Conservation (phyloP, 176 grass and related monocot species). For the Eremochloa ophiuroides region DNA sequence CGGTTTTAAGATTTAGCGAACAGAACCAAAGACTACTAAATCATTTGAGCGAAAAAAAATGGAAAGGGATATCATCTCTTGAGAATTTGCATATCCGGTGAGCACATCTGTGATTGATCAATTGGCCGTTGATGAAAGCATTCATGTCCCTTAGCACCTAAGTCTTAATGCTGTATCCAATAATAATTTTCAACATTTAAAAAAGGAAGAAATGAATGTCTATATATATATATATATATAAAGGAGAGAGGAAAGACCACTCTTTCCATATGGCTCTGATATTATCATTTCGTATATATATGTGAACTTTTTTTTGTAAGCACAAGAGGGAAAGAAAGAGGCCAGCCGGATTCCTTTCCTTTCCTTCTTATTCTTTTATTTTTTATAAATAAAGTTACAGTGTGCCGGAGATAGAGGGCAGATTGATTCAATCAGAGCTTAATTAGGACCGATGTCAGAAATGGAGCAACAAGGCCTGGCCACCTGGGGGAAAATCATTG, state of each 20-base stretch:
- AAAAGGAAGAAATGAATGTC: too few relatives aligned
- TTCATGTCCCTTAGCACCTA: conserved; percentile 21
- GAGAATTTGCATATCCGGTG: neutral
- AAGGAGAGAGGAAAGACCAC: neutral
- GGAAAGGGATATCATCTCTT: neutral
- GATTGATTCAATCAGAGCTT: neutral
- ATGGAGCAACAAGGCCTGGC: neutral
- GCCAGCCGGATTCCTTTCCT: neutral
- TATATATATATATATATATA: too few relatives aligned
- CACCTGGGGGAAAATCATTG: neutral
- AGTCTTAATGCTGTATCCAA: neutral
- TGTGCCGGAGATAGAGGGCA: neutral
- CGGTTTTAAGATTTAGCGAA: too few relatives aligned
- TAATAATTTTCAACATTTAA: neutral
- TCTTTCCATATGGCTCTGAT: neutral
- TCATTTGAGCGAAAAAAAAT: neutral
- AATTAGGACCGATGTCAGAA: neutral
- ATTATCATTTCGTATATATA: neutral
- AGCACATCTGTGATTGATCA: neutral
- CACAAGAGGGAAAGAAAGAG: neutral
- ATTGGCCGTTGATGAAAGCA: neutral
- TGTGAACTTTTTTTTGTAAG: neutral
- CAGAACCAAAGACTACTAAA: too few relatives aligned
- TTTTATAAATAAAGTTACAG: neutral
- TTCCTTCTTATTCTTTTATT: neutral